Conservation (phyloP, 2,329 filamentous ascomycete genomes). For the Juglanconis juglandina region DNA sequence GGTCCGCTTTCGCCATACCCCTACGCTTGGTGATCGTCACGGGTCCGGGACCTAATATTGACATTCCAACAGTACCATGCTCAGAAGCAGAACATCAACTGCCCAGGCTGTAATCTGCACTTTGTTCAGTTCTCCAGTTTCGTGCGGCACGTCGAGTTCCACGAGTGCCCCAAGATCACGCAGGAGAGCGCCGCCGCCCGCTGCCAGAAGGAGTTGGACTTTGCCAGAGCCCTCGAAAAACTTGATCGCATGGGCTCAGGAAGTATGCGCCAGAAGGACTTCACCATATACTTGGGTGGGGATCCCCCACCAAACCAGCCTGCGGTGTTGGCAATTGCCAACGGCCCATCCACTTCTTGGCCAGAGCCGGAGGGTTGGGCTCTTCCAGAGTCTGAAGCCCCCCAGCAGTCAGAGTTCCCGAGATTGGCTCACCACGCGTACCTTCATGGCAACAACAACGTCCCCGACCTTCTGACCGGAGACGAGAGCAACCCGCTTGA, state of each 20-base stretch:
- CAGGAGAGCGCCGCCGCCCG: slow-evolving; percentile 6
- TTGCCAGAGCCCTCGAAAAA: slow-evolving; percentile 29
- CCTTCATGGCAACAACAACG: slow-evolving; percentile 17
- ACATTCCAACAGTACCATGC: slow-evolving; percentile 33
- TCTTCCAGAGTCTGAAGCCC: background rate
- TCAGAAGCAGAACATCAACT: slow-evolving; percentile 38
- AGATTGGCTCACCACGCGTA: slow-evolving; percentile 15
- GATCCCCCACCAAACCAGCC: background rate
- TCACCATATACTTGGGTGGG: slow-evolving; percentile 2
- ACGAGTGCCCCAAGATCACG: slow-evolving; percentile 35
- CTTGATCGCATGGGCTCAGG: slow-evolving; percentile 3
- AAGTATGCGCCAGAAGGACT: slow-evolving; percentile 1
- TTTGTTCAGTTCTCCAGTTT: slow-evolving; percentile 37
- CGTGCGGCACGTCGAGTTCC: slow-evolving; percentile 44
- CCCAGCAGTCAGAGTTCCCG: background rate
- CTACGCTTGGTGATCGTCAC: background rate
- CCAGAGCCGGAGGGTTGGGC: background rate
- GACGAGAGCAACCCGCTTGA: background rate
- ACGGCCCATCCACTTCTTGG: slow-evolving; percentile 16
- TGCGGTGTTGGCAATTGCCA: background rate
- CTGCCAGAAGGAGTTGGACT: slow-evolving; percentile 31
- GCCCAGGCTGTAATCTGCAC: slow-evolving; percentile 41
- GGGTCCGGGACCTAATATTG: background rate
- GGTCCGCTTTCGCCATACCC: slow-evolving; percentile 23
- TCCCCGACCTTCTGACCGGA: slow-evolving; percentile 16